Base-by-base conservation (phyloP, 2,329 filamentous ascomycete species). In the Penicillium sp. region DNA sequence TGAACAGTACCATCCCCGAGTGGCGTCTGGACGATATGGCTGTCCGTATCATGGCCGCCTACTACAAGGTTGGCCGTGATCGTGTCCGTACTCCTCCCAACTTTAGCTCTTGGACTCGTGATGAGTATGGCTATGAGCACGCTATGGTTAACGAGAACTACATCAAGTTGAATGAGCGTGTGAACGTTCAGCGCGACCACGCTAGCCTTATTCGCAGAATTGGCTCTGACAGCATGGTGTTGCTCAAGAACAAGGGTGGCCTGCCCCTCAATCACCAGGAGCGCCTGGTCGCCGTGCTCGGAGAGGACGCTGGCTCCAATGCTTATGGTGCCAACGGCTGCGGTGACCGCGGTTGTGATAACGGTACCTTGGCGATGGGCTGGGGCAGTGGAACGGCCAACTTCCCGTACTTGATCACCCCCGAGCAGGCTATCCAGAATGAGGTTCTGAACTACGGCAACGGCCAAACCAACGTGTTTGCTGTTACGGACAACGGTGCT, bases 11-110 rank as follows among this genome's bases (percentile, higher is more conserved):
- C 0, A 80, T 98, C 35, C 91, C 94, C 0, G 86, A 90, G 67
- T 96, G 90, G 84, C 86, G 94, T 53, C 74, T 98, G 10, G 93
- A 97, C 67, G 95, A 98, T 72, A 96, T 96, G 89, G 91, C 87
- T 5, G 89, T 92, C 76, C 88, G 95, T 68, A 96, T 88, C 71
- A 84, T 88, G 77, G 81, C 86, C 54, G 85, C 84, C 3, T 88
- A 84, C 73, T 89, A 86, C 75, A 85, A 84, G 67, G 85, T 88
- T 51, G 85, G 84, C 59, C 84, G 85, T 55, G 83, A 86, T 57
- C 73, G 73, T 43, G 69, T 74, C 64, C 73, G 78, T 41, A 77
- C 82, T 25, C 82, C 82, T 43, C 87, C 90, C 75, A 98, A 93
- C 82, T 96, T 97, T 78, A 89, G 89, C 68, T 92, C 92, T 5